Percentiles rank a stretch among this genome's conserved stretches.
Conservation (phyloP, 345 rosid species). For the Eucalyptus pauciflora region DNA sequence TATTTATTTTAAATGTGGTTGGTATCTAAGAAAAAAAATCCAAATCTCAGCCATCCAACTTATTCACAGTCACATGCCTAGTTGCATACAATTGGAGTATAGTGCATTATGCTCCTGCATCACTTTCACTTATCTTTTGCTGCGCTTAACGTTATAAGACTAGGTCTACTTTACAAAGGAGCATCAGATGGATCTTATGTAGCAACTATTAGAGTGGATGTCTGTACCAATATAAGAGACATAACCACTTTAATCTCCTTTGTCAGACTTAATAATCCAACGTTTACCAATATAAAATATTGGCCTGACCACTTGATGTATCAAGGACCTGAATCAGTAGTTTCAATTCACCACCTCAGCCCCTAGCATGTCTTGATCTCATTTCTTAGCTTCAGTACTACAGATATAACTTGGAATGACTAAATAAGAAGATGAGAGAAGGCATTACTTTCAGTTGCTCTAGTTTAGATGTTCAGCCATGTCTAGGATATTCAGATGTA, state of each 20-base stretch:
- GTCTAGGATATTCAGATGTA: not conserved
- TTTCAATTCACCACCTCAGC: not conserved
- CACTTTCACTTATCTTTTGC: not conserved
- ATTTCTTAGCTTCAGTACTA: not conserved
- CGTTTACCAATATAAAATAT: not conserved
- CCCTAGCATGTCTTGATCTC: not conserved
- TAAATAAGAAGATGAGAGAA: not conserved
- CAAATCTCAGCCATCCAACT: not conserved
- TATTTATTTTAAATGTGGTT: not conserved
- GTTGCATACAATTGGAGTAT: not conserved
- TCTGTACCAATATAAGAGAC: not conserved
- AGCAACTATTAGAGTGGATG: not conserved
- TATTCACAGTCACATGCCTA: not conserved
- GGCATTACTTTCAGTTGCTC: not conserved
- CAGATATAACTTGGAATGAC: not conserved
- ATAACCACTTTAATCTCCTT: not conserved
- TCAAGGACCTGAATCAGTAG: not conserved
- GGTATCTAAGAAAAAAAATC: not conserved
- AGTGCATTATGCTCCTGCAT: not conserved
- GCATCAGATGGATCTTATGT: not conserved
- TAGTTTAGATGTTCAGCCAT: not conserved
- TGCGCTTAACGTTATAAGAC: not conserved
- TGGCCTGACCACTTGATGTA: not conserved
- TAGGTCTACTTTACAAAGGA: not conserved
- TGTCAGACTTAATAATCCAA: not conserved